Base-by-base conservation (phyloP, 345 rosid species). In the Murraya koenigii region DNA sequence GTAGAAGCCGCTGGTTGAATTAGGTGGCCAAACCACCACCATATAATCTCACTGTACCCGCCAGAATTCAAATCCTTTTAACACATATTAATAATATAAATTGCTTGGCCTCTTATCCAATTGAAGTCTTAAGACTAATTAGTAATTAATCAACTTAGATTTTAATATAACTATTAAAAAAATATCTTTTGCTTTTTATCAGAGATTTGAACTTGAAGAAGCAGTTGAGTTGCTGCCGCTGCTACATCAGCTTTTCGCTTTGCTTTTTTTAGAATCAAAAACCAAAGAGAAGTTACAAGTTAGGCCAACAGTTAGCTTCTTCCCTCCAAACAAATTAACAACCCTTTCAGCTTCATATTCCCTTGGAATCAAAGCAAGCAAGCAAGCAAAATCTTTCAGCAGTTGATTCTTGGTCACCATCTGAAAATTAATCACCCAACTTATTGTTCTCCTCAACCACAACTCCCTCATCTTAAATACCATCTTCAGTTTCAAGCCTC, bases 341-440 rank as follows among this genome's bases (percentile, higher is more conserved):
- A 75, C 73, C 69, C 65, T 75, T 71, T 63, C 72, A 69, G 66
- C 73, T 77, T 76, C 69, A 26, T 33, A 38, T 80, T 85, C 88
- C 79, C 97, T 91, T 94, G 76, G 66, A 69, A 85, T 79, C 88
- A 78, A 91, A 92, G 94, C 85, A 86, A 90, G 23, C 69, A 30
- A n/a, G n/a, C n/a, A n/a, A 7, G 14, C 68, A 32, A 62, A 30
- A 36, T 73, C 77, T 79, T 38, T 56, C 20, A 56, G 63, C 75
- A 83, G 88, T 83, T 84, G 91, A 93, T 93, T 89, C 85, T 89
- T 84, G 95, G 97, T 95, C 95, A 87, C 94, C 97, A 84, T 90
- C 99, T 83, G 85, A 83, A 84, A 83, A 85, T 86, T 89, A 89
- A 81, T 81, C 85, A 86, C 91, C 90, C 91, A 82, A 84, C 88